These are phyloP conservation scores for Xerocomus spinulosus DNA, from an alignment of 768 basidiomycete genomes.

Conservation along the genomic window DNA sequence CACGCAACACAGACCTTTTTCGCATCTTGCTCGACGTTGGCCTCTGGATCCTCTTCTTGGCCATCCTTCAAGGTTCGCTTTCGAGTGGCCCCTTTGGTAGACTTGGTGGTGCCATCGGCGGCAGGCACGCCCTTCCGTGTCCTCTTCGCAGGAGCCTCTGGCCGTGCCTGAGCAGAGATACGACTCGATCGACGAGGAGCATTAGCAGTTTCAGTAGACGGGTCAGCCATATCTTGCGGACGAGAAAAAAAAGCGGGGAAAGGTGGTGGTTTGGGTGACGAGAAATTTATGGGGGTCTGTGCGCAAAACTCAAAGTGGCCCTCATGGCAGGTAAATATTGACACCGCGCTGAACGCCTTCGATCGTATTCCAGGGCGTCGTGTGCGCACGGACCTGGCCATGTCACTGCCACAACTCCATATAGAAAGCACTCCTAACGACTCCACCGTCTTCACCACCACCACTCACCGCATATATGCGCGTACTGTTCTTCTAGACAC, in stretches of 20 bases:
- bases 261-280: conserved; percentile 7
- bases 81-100: conserved; percentile 30
- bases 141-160: conserved; percentile 20
- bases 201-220: conserved; percentile 18
- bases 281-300: conserved; percentile 20
- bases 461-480: too few relatives aligned
- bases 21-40: conserved; percentile 14
- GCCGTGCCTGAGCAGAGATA: conserved; percentile 46
- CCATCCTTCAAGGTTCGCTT: conserved; percentile 34
- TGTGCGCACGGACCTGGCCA: conserved; percentile 6
- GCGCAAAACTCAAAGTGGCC: conserved; percentile 18
- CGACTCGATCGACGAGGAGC: conserved; percentile 53
- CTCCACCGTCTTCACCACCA: too few relatives aligned
- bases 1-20: conserved; percentile 23
- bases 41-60: conserved; percentile 17
- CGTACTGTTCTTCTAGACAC: too few relatives aligned
- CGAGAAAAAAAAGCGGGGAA: background rate
- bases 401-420: conserved; percentile 5
- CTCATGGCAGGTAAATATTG: conserved; percentile 19
- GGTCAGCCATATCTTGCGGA: conserved; percentile 10
- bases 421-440: background rate
- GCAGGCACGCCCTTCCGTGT: conserved; percentile 15
- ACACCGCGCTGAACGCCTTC: conserved; percentile 7
- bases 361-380: conserved; percentile 1
- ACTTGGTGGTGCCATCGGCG: conserved; percentile 18